These are phyloP conservation scores for Euphorbia schlechtendalii DNA, from an alignment of 441 rosid genomes.

Conservation along the genomic window DNA sequence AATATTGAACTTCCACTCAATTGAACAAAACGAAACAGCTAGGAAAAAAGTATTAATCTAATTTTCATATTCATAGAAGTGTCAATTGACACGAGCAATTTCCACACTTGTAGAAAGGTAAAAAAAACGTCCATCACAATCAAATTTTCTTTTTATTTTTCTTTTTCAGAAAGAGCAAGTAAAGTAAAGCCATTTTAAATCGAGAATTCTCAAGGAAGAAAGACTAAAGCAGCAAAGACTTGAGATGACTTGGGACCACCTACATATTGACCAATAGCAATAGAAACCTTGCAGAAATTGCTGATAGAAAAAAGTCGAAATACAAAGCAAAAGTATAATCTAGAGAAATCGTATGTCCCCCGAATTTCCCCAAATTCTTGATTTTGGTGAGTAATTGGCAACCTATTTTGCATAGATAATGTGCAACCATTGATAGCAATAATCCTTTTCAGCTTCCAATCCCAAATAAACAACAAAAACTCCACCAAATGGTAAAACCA, in stretches of 20 bases:
- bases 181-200: neutral
- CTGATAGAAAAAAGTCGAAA: neutral
- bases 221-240: slow-evolving; percentile 3
- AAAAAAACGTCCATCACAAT: neutral
- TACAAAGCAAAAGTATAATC: no score
- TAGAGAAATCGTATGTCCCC: neutral
- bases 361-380: neutral
- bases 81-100: neutral
- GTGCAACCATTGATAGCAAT: neutral
- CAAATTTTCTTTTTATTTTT: neutral
- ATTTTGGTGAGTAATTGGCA: neutral
- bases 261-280: neutral
- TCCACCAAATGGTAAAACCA: neutral
- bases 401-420: no score
- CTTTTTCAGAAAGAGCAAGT: neutral
- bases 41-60: neutral
- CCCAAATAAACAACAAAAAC: neutral
- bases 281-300: neutral
- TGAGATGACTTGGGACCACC: neutral
- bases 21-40: no score
- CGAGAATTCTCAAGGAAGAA: neutral
- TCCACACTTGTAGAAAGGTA: neutral
- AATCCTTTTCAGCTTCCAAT: neutral
- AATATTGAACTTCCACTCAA: no score
- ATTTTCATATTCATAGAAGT: neutral